Base-by-base conservation (phyloP, 371 early-diverging fungal species). In the Rhizopus sp. region DNA sequence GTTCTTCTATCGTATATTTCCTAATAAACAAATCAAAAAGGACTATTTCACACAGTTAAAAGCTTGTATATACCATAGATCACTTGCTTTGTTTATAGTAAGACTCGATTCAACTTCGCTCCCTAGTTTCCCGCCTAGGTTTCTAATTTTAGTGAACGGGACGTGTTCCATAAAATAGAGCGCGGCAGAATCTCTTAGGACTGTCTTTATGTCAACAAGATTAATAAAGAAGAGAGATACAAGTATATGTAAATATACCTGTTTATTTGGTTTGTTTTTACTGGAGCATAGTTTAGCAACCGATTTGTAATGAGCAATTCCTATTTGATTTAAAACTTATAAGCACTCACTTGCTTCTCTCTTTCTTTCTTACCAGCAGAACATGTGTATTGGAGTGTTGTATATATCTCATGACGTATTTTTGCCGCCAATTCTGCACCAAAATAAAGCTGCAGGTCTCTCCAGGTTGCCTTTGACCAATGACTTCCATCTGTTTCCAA, bases 111-210 rank as follows among this genome's bases (percentile, higher is more conserved):
- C 87, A 0, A 96, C 80, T 50, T 86, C 81, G 7, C 66, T 66
- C 2, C 97, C 97, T 9, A 94, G 77, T 59, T 94, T 95, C 33
- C 97, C 96, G n/a, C 96, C 97, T 17, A 96, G 62, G 45, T 82
- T 84, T 13, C 90, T 82, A 38, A 95, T 92, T 58, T 89, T 90
- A 32, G 71, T 64, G 45, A 94, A 78, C 1, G 91, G 88, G 2
- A 90, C 64, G 4, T 73, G 64, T 15, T 72, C 50, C 75, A 96
- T 82, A 60, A 91, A 88, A 3, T 68, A 61, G 1, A 74, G 53
- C 5, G 80, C 76, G 33, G 83, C 75, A 23, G 64, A 70, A 37
- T 68, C 80, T 56, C 88, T 81, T 10, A 93, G 55, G 1, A 88
- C 63, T 0, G 90, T 89, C 80, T 88, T 68, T 17, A 15, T 16